Base-by-base conservation (phyloP, 2,329 filamentous ascomycete genomes). In the Sclerotinia trifoliorum region DNA sequence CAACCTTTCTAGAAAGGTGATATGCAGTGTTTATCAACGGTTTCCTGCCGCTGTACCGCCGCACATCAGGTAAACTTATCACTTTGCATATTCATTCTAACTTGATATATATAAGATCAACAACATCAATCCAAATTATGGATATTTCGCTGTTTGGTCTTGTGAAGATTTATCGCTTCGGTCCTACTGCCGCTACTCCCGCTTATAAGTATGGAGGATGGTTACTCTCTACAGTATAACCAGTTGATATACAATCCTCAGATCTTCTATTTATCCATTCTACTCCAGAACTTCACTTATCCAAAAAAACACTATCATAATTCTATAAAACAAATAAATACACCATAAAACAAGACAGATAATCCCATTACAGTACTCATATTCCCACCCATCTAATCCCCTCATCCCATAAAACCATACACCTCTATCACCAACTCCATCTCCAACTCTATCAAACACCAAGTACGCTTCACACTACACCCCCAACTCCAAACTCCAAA, bases 11-110 rank as follows among this genome's bases (percentile, higher is more conserved):
- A 57, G 32, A 57, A 57, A 57, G 15, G 55, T 57, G 44, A 32
- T 49, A 24, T 49, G 58, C 58, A 49, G 26, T 29, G 58, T 35
- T 42, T 35, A 61, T 48, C 57, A 61, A 48, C 58, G 58, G 44
- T 35, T 62, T 29, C 58, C 58, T 35, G 35, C 58, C 46, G 46
- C 29, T 24, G 58, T 24, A 57, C 13, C 39, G 39, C 39, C n/a
- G 19, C 44, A 48, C 21, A 48, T 61, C 42, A 48, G 21, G 26
- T 11, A 42, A 5, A n/a, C 17, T 11, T 35, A 19, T 48, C 44
- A 35, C 26, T 24, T 57, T n/a, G 13, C 26, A 46, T 48, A 24
- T 24, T 13, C 21, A 3, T 13, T 55, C 58, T 61, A 61, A 61
- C 44, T 26, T 21, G 11, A 49, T 35, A 49, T 3, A 15, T 4